Conservation (phyloP, 176 grass and related monocot genomes). For the Oryza punctata region DNA sequence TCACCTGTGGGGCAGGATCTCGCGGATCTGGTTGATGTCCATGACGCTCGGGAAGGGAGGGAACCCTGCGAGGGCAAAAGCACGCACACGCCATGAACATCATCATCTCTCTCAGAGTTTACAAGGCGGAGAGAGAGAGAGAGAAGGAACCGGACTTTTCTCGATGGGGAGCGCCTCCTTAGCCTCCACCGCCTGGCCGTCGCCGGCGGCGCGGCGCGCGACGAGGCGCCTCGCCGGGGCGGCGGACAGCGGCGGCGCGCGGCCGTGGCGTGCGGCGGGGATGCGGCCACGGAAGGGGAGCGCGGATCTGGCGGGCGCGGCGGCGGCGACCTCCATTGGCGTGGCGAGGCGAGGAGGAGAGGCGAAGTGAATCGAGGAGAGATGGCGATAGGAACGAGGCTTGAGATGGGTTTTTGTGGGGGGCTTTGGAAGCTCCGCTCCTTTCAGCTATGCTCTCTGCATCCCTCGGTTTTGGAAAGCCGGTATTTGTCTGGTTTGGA, state of each 20-base stretch:
- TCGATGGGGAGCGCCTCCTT: constrained; percentile 58
- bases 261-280: neutral
- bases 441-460: too few relatives aligned
- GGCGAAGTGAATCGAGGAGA: neutral
- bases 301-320: constrained; percentile 25
- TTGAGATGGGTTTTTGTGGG: too few relatives aligned
- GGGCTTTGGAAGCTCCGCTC: constrained; percentile 9
- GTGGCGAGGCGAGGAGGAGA: neutral
- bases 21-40: constrained; percentile 68
- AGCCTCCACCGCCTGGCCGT: constrained; percentile 23
- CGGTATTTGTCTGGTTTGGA: too few relatives aligned
- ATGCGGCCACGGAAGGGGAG: neutral
- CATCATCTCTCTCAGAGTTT: neutral
- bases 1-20: constrained; percentile 59
- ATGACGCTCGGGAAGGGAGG: constrained; percentile 48
- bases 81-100: neutral
- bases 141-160: constrained; percentile 51
- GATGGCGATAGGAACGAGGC: constrained; percentile 43
- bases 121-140: neutral
- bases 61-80: constrained; percentile 30
- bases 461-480: too few relatives aligned
- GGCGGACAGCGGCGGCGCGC: neutral
- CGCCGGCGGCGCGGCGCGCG: constrained; percentile 30
- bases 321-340: constrained; percentile 48
- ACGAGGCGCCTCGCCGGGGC: constrained; percentile 6